Conservation (phyloP, 306 rosid species). For the Rosa multiflora region DNA sequence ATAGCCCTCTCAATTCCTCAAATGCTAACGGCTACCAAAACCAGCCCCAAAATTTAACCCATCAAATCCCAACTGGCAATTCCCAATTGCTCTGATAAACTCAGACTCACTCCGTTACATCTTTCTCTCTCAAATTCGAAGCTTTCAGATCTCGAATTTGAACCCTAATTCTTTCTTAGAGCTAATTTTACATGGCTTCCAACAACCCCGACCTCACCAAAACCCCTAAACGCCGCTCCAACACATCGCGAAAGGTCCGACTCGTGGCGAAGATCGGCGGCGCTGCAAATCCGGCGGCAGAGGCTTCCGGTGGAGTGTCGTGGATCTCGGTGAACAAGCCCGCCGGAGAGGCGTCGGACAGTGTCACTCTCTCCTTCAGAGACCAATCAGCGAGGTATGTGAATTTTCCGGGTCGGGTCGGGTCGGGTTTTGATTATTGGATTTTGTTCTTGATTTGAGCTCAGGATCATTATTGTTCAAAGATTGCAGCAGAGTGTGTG, state of each 20-base stretch:
- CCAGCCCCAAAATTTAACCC: background rate
- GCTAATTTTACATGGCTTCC: slow-evolving; percentile 43
- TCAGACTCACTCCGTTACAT: background rate
- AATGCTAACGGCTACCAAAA: background rate
- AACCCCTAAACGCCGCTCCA: slow-evolving; percentile 10
- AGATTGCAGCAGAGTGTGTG: background rate
- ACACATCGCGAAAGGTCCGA: slow-evolving; percentile 42
- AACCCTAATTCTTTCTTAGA: background rate
- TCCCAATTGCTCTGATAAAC: too few species aligned
- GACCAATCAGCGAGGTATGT: slow-evolving; percentile 59
- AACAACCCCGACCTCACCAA: slow-evolving; percentile 19
- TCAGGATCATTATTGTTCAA: background rate
- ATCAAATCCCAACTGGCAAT: background rate
- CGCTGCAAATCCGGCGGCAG: slow-evolving; percentile 24
- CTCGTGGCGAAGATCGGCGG: slow-evolving; percentile 56
- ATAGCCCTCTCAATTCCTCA: background rate
- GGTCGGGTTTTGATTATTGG: background rate
- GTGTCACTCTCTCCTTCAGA: slow-evolving; percentile 53
- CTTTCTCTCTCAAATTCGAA: background rate
- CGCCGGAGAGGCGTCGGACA: slow-evolving; percentile 37
- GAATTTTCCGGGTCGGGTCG: background rate
- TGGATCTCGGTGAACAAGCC: slow-evolving; percentile 66
- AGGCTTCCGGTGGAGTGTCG: slow-evolving; percentile 18
- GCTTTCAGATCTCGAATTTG: background rate
- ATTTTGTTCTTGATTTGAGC: background rate